phyloP scores from a whole-genome alignment of 2,329 filamentous ascomycete genomes.

The Fusarium multiceps region DNA sequence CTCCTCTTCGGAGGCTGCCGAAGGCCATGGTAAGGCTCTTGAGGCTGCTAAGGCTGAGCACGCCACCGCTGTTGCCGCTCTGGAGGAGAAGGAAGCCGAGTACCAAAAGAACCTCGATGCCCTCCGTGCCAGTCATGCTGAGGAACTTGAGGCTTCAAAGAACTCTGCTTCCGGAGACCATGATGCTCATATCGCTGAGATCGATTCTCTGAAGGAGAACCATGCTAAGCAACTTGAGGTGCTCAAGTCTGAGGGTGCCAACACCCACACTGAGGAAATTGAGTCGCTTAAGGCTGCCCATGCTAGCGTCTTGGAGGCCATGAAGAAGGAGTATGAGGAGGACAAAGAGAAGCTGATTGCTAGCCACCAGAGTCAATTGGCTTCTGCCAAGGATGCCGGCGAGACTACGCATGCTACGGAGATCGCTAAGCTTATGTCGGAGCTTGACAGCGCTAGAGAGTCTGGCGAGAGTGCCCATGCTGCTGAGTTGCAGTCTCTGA shows the following conservation, averaged over 20 bases:
- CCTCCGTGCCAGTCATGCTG: constrained; percentile 66
- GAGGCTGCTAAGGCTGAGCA: constrained; percentile 58
- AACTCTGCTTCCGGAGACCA: constrained; percentile 62
- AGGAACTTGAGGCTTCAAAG: constrained; percentile 68
- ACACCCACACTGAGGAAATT: constrained; percentile 55
- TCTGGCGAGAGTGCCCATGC: constrained; percentile 45
- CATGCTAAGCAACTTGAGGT: constrained; percentile 63
- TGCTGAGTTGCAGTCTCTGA: constrained; percentile 55
- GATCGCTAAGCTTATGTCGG: constrained; percentile 42
- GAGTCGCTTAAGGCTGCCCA: constrained; percentile 59
- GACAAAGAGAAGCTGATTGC: constrained; percentile 52
- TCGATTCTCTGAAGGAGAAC: constrained; percentile 66
- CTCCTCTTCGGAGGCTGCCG: constrained; percentile 51
- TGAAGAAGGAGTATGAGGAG: constrained; percentile 56
- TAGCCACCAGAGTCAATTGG: constrained; percentile 49
- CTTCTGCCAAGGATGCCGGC: constrained; percentile 47
- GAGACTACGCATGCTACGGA: constrained; percentile 48
- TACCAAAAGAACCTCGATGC: constrained; percentile 66
- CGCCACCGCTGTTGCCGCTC: constrained; percentile 56
- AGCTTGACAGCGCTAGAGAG: constrained; percentile 50
- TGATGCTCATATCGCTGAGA: constrained; percentile 60
- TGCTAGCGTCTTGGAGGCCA: constrained; percentile 54
- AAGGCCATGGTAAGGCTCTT: constrained; percentile 57
- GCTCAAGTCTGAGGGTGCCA: constrained; percentile 57
- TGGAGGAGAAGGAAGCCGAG: constrained; percentile 63